Conservation (phyloP, 495 filamentous ascomycete genomes). For the Arthonia radiata region DNA sequence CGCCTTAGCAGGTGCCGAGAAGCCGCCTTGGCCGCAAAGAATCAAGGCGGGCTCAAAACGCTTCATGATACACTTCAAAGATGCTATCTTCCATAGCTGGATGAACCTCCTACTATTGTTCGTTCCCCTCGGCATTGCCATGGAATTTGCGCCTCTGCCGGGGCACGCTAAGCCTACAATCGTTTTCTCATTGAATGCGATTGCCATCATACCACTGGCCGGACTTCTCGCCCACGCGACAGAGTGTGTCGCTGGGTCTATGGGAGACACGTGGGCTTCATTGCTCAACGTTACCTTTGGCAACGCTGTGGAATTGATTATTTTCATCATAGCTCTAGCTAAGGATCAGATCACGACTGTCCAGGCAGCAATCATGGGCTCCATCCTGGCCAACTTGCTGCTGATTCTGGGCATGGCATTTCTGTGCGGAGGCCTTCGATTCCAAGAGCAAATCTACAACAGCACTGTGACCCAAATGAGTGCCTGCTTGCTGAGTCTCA, state of each 20-base stretch:
- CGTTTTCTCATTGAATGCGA: conserved; percentile 56
- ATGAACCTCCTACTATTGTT: conserved; percentile 59
- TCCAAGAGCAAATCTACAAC: conserved; percentile 83
- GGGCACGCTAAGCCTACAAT: conserved; percentile 13
- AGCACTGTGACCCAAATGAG: conserved; percentile 90
- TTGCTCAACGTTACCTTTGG: conserved; percentile 74
- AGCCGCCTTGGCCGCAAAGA: too few relatives aligned
- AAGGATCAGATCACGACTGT: conserved; percentile 66
- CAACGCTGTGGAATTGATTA: conserved; percentile 75
- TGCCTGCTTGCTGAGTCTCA: conserved; percentile 69
- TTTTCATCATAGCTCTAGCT: conserved; percentile 21
- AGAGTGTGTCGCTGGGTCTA: conserved; percentile 49
- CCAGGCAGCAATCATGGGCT: conserved; percentile 68
- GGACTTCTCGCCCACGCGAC: conserved; percentile 59
- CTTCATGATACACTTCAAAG: conserved; percentile 25
- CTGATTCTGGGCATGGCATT: conserved; percentile 84
- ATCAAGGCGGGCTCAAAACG: conserved; percentile 16
- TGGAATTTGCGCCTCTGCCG: conserved; percentile 23
- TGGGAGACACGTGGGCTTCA: conserved; percentile 62
- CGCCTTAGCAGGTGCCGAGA: too few relatives aligned
- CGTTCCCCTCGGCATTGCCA: conserved; percentile 53
- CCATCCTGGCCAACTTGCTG: conserved; percentile 66
- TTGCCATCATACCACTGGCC: conserved; percentile 64
- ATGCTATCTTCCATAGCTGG: conserved; percentile 40
- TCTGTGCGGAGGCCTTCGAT: conserved; percentile 62